Conservation (phyloP, 768 basidiomycete genomes). For the Pleurotus citrinopileatus region DNA sequence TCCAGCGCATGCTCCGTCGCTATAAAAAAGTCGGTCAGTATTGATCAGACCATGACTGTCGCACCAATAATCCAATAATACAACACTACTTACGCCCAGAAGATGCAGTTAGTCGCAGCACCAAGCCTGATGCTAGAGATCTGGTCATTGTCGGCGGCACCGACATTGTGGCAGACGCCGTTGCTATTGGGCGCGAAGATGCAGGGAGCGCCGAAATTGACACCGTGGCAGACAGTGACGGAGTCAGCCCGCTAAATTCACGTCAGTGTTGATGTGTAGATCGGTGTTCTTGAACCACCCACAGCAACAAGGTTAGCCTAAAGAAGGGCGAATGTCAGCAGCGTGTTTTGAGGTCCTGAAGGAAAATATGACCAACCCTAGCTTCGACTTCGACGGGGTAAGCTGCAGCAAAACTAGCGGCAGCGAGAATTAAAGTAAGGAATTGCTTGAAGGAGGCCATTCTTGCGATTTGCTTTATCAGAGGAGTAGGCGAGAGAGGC, state of each 20-base stretch:
- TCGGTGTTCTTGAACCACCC: background rate
- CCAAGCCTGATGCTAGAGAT: background rate
- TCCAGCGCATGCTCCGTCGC: background rate
- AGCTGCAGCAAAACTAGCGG: too few species aligned
- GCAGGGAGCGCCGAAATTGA: background rate
- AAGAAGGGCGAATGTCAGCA: too few species aligned
- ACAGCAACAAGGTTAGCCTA: background rate
- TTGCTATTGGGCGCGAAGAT: background rate
- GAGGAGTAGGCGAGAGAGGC: too few species aligned
- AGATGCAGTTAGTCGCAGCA: background rate
- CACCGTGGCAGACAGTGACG: background rate
- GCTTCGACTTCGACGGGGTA: too few species aligned
- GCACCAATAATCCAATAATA: background rate
- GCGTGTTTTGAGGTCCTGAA: too few species aligned
- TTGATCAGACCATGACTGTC: background rate
- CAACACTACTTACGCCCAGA: background rate
- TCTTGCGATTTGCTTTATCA: too few species aligned
- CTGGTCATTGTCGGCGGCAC: background rate
- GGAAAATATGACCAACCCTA: too few species aligned
- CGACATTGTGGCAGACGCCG: background rate
- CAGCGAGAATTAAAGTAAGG: too few species aligned
- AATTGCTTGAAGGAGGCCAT: too few species aligned
- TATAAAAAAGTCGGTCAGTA: background rate
- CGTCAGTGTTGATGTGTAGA: background rate
- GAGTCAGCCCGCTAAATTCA: background rate